These are phyloP conservation scores for Byssothecium circinans DNA, from an alignment of 2,329 filamentous ascomycete species.

Conservation along the genomic window DNA sequence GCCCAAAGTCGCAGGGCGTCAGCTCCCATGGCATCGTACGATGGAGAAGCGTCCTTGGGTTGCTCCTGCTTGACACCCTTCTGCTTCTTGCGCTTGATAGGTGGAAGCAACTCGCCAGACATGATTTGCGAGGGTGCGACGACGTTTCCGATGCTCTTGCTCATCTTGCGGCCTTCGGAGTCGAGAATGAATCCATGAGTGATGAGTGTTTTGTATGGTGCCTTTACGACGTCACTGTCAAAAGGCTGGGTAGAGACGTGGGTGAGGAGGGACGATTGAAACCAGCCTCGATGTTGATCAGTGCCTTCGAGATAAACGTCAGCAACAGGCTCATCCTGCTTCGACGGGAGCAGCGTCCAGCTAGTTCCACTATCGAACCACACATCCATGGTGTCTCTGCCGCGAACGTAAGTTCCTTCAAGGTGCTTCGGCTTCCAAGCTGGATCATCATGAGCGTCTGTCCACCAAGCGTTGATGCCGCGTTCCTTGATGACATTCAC, in stretches of 20 bases:
- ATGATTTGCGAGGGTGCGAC: constrained; percentile 82
- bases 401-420: constrained; percentile 65
- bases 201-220: constrained; percentile 86
- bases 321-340: constrained; percentile 54
- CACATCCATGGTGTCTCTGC: constrained; percentile 96
- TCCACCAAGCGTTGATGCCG: constrained; percentile 94
- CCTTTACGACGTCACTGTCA: constrained; percentile 34
- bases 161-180: constrained; percentile 93
- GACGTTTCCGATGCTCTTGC: constrained; percentile 91
- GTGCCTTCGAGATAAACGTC: constrained; percentile 93
- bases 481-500: constrained; percentile 74
- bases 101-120: constrained; percentile 75
- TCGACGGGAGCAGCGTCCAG: constrained; percentile 62
- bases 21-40: constrained; percentile 74
- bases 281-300: constrained; percentile 97
- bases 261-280: constrained; percentile 92
- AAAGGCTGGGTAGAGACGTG: constrained; percentile 66
- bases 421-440: constrained; percentile 75
- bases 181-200: constrained; percentile 97
- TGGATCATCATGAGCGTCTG: constrained; percentile 72
- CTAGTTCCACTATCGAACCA: constrained; percentile 99
- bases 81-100: constrained; percentile 64
- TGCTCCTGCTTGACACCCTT: constrained; percentile 47
- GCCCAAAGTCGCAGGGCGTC: constrained; percentile 91
- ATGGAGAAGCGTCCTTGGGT: constrained; percentile 40